Base-by-base conservation (phyloP, 2,329 filamentous ascomycete genomes). In the Ceratocystis cubensis region DNA sequence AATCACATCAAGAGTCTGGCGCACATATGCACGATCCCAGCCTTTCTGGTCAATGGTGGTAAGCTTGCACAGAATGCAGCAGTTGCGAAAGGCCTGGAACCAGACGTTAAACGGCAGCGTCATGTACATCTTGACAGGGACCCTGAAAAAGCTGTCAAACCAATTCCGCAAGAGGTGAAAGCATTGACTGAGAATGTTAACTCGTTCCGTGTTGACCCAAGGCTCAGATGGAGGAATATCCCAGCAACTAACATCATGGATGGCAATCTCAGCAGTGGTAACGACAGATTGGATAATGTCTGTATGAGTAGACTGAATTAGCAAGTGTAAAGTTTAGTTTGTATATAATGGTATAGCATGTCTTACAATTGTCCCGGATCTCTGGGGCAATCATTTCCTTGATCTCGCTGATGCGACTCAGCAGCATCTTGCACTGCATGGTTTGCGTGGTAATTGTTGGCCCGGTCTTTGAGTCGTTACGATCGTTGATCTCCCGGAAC, bases 11-110 rank as follows among this genome's bases (percentile, higher is more conserved):
- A 66, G 64, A 20, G 64, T 61, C 15, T 59, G 44, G 7, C 64
- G 64, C 7, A 66, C 53, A 44, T 61, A 61, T 33, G 37, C 25
- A 30, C 67, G 64, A 37, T 66, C 67, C 67, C 67, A 68, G 22
- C 64, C 64, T 30, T 62, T 61, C 50, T 66, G 64, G 44, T 66
- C 67, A 20, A 64, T 41, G 17, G 67, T 66, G 20, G 59, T 64
- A 15, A 68, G 13, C 57, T 68, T 66, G 53, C 67, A 68, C 2
- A 68, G 48, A 28, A 66, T 66, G 20, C 64, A 68, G 44, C 67
- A 68, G 53, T 50, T 64, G 41, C 67, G 67, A 48, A 66, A 68
- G 41, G 64, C 50, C 22, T 68, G 64, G 46, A 65, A 68, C 67
- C 67, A 68, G 17, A 68, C 28, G 28, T 61, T 65, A 25, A 68